Base-by-base conservation (phyloP, 352 stramenopile species). In the Globisporangium abappressorium region DNA sequence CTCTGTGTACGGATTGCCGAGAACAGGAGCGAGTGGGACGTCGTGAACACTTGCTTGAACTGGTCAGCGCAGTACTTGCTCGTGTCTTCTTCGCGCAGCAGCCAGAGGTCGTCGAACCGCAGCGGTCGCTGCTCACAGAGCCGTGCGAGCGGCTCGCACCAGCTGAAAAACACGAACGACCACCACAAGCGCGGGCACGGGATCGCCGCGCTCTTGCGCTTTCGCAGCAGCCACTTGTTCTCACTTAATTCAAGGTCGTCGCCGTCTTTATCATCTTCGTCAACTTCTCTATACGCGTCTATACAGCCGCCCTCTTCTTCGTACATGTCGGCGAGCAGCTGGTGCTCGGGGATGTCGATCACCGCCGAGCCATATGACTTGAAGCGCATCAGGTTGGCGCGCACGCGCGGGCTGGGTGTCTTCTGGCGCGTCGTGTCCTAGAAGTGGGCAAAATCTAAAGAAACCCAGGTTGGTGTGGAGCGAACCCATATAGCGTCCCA, bases 81-180 rank as follows among this genome's bases (percentile, higher is more conserved):
- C 41, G 69, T 63, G 62, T 70, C 75, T 7, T 59, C 64, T 38
- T 67, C 62, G 15, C 76, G 41, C 12, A 85, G 62, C 22, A 57
- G 28, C 78, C 73, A 85, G 7, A 81, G 70, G 51, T 85, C 78
- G 6, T 75, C 64, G 3, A 76, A 41, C 0, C 66, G 58, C 59
- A 81, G 67, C 7, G 72, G 64, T 0, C 72, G 72, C 30, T 75
- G 57, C 26, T 60, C 65, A 60, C 72, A 77, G 15, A 77, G 53
- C 11, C 51, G 46, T 3, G 65, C 58, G 7, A 81, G 70, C 11
- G 70, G 76, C 43, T 71, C 65, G 34, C 75, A 81, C 67, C 66
- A 75, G 20, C 66, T 70, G 53, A 81, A 81, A 57, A 81, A 77
- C 56, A 71, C 46, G 43, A 66, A 56, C 22, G 75, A 81, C 67